Evolutionary conservation across 2,329 filamentous ascomycete genomes (phyloP).

Genomic region (Sporothrix mexicana): DNA sequence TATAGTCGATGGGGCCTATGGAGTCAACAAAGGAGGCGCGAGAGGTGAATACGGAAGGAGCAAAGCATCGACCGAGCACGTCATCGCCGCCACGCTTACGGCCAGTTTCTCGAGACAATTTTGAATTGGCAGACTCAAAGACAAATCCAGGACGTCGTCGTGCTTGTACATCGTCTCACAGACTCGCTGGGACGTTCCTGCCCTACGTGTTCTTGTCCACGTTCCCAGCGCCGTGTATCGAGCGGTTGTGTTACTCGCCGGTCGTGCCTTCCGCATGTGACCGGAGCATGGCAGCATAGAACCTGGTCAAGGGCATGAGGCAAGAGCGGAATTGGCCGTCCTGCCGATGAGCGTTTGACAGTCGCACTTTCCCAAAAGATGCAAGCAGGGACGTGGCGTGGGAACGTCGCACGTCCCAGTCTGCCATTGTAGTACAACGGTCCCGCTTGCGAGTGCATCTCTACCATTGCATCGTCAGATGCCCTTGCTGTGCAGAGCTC

Average conservation of each 20-base stretch:
- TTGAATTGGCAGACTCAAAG: background rate
- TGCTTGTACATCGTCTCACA: background rate
- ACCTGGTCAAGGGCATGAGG: background rate
- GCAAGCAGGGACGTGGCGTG: background rate
- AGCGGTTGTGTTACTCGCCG: background rate
- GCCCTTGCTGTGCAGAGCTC: background rate
- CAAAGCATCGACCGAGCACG: conserved; percentile 7
- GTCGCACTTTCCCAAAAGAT: conserved; percentile 9
- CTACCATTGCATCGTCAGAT: conserved; percentile 2
- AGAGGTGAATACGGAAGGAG: conserved; percentile 20
- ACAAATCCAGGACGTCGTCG: background rate
- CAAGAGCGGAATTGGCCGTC: conserved; percentile 8
- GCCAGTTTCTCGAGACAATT: background rate
- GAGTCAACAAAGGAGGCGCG: background rate
- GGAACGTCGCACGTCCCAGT: background rate
- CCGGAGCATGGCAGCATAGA: background rate
- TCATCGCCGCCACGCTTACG: background rate
- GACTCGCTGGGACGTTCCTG: background rate
- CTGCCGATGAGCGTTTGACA: conserved; percentile 1
- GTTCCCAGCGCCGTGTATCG: conserved; percentile 10
- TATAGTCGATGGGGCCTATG: background rate
- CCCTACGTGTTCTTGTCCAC: background rate
- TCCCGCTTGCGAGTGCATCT: background rate
- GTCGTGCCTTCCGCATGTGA: conserved; percentile 1
- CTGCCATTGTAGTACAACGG: background rate